Evolutionary conservation across 768 basidiomycete species (phyloP).

Genomic region (Leucocoprinus sp.): DNA sequence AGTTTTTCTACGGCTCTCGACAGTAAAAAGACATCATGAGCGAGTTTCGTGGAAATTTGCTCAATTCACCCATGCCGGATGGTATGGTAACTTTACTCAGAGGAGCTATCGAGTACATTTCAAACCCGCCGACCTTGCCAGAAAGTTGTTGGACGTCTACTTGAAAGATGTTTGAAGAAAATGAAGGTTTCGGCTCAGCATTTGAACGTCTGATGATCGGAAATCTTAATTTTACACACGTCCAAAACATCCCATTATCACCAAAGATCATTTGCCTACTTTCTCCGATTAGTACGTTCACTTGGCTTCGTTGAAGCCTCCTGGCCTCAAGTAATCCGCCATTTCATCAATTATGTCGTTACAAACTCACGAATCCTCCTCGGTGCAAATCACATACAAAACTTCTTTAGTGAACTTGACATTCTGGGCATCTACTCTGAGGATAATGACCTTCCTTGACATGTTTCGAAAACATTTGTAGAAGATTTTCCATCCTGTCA

Average conservation of each 20-base stretch:
- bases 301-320: constrained; percentile 22
- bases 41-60: constrained; percentile 1
- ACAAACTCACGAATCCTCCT: constrained; percentile 18
- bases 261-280: constrained; percentile 37
- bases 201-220: not conserved
- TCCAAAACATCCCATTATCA: constrained; percentile 32
- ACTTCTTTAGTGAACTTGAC: constrained; percentile 38
- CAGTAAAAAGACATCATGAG: not conserved
- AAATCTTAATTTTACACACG: constrained; percentile 3
- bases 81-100: not conserved
- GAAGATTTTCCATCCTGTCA: constrained; percentile 16
- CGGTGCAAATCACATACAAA: constrained; percentile 31
- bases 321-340: constrained; percentile 36
- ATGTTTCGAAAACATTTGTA: constrained; percentile 11
- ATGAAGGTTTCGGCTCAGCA: constrained; percentile 23
- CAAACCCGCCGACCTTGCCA: constrained; percentile 21
- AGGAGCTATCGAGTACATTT: not conserved
- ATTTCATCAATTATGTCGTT: constrained; percentile 21
- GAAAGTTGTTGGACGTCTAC: constrained; percentile 35
- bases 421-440: constrained; percentile 30
- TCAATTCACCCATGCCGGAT: not conserved
- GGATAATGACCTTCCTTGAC: not conserved
- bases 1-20: not conserved
- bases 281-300: constrained; percentile 33
- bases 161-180: constrained; percentile 30